phyloP scores from a whole-genome alignment of 176 grass and related monocot genomes.

The sorghum (Sorghum bicolor) region DNA sequence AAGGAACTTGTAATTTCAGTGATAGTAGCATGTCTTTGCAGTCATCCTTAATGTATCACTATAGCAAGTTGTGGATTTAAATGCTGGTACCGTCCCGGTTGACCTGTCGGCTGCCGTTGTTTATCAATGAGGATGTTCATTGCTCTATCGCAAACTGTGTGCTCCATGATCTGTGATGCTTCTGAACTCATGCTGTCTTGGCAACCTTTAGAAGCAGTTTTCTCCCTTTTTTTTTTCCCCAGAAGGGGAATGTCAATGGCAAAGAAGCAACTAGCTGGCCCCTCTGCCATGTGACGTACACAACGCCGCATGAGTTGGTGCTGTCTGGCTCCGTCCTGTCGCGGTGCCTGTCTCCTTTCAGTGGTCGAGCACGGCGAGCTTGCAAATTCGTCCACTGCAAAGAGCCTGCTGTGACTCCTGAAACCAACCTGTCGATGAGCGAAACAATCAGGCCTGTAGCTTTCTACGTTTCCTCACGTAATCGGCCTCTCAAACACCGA shows the following conservation, averaged over 20 bases:
- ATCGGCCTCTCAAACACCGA: neutral
- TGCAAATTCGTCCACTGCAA: neutral
- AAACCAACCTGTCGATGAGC: neutral
- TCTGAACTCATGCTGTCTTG: neutral
- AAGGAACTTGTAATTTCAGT: constrained; percentile 10
- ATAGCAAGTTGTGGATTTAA: neutral
- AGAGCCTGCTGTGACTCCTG: neutral
- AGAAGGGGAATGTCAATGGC: neutral
- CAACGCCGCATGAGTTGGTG: neutral
- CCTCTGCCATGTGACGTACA: neutral
- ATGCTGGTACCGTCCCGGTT: neutral
- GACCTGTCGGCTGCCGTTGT: neutral
- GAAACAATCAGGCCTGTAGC: neutral
- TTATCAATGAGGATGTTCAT: neutral
- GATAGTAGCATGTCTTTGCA: constrained; percentile 6
- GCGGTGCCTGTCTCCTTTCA: neutral
- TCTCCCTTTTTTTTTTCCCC: neutral
- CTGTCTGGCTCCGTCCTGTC: neutral
- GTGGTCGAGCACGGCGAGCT: neutral
- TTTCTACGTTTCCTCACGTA: neutral
- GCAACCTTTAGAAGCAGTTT: neutral
- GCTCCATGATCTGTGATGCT: neutral
- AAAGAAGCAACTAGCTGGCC: neutral
- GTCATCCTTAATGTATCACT: neutral
- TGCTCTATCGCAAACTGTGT: neutral